Evolutionary conservation across 2,329 filamentous ascomycete species (phyloP).

Genomic region (Aspergillus brunneoviolaceus): DNA sequence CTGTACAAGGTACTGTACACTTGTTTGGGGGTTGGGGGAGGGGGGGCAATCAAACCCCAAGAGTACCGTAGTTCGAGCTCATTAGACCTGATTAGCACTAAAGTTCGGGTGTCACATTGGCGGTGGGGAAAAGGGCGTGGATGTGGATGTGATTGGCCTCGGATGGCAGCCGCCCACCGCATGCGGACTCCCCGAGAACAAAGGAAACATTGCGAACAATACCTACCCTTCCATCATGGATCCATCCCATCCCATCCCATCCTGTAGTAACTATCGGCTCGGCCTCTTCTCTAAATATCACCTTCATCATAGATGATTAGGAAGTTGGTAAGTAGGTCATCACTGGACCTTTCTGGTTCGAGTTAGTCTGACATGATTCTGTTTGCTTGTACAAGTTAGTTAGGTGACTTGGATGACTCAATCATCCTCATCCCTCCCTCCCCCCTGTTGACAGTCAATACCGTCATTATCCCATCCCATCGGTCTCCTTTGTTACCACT

Average conservation of each 20-base stretch:
- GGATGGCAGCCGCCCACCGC: not conserved
- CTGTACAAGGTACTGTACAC: not conserved
- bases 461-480: not conserved
- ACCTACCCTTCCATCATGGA: too few species aligned
- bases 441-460: not conserved
- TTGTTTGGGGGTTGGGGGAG: not conserved
- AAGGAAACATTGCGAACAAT: not conserved
- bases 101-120: conserved; percentile 4
- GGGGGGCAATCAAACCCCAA: conserved; percentile 1
- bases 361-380: too few species aligned
- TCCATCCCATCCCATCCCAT: too few species aligned
- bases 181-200: not conserved
- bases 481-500: not conserved
- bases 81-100: not conserved
- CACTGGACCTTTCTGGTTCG: not conserved
- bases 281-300: not conserved
- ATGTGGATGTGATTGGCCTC: not conserved
- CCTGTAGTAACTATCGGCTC: not conserved
- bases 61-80: too few species aligned
- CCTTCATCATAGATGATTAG: not conserved
- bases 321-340: not conserved
- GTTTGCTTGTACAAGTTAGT: too few species aligned
- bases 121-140: not conserved
- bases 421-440: not conserved
- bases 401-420: not conserved